Evolutionary conservation across 148 eudicot genomes (phyloP).

Genomic region (Cornus controversa): DNA sequence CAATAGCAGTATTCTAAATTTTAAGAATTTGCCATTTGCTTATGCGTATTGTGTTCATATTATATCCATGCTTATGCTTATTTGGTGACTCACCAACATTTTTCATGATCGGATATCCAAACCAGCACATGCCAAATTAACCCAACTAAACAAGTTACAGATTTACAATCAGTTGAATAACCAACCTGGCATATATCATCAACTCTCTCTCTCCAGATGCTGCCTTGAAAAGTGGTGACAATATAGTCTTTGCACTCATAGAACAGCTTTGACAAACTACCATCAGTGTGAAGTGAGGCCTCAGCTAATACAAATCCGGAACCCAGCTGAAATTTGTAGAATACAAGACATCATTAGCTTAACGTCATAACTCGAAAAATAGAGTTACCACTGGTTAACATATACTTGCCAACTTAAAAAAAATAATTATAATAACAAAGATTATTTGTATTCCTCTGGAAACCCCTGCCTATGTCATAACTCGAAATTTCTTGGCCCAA

Average conservation of each 20-base stretch:
- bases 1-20: not conserved
- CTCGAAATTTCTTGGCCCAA: not conserved
- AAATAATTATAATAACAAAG: not conserved
- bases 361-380: not conserved
- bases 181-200: conserved; percentile 91
- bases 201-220: conserved; percentile 62
- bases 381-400: not conserved
- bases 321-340: conserved; percentile 60
- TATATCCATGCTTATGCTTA: not conserved
- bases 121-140: not conserved
- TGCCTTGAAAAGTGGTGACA: conserved; percentile 60
- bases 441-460: too few relatives aligned
- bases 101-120: not conserved
- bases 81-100: not conserved
- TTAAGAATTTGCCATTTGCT: not conserved
- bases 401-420: not conserved
- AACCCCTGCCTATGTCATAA: not conserved
- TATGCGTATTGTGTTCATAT: not conserved
- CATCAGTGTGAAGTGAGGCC: conserved; percentile 51
- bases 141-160: conserved; percentile 3
- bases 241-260: conserved; percentile 81
- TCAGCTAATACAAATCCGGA: conserved; percentile 81
- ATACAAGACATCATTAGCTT: conserved; percentile 8
- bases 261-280: conserved; percentile 59
- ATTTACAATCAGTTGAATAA: not conserved